These are phyloP conservation scores for Cantharellus cinnabarinus DNA, from an alignment of 768 basidiomycete species.

Conservation along the genomic window DNA sequence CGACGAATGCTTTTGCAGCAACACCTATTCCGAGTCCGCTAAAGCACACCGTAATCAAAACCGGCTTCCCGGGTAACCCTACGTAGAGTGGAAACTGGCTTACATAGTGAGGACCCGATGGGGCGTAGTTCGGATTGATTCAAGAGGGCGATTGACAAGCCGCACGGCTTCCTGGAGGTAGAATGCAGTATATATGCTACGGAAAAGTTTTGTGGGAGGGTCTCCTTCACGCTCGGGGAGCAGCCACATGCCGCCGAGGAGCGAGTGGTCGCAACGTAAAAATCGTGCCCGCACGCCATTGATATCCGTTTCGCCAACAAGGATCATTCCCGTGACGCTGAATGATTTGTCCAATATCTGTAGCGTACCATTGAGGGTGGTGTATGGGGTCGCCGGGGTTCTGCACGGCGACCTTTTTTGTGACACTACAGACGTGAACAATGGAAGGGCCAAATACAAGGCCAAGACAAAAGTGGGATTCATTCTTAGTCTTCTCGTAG, in stretches of 20 bases:
- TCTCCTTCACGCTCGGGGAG: conserved; percentile 12
- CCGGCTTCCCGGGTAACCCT: background rate
- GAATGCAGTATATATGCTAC: conserved; percentile 72
- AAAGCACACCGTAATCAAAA: conserved; percentile 3
- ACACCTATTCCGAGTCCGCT: conserved; percentile 84
- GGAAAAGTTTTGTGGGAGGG: conserved; percentile 33
- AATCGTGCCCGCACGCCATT: conserved; percentile 21
- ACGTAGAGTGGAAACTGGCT: background rate
- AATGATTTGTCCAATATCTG: conserved; percentile 13
- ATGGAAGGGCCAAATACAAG: background rate
- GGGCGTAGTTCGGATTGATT: conserved; percentile 3
- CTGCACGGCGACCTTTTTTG: conserved; percentile 13
- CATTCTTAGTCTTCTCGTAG: too few species aligned
- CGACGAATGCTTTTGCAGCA: conserved; percentile 51
- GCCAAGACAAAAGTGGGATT: too few species aligned
- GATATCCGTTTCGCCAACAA: conserved; percentile 42
- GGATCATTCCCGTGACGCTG: conserved; percentile 51
- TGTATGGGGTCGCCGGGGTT: conserved; percentile 29
- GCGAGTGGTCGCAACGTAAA: conserved; percentile 33
- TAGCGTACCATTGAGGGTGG: conserved; percentile 7
- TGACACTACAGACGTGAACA: background rate
- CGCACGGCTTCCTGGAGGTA: conserved; percentile 71
- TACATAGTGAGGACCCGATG: conserved; percentile 1
- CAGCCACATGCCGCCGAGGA: conserved; percentile 63
- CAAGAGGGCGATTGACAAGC: conserved; percentile 34